A percentile compares a stretch with the other conserved stretches of the same genome.
These are phyloP conservation scores for Ceratocystis variospora DNA, from an alignment of 2,329 filamentous ascomycete genomes.

Conservation along the genomic window DNA sequence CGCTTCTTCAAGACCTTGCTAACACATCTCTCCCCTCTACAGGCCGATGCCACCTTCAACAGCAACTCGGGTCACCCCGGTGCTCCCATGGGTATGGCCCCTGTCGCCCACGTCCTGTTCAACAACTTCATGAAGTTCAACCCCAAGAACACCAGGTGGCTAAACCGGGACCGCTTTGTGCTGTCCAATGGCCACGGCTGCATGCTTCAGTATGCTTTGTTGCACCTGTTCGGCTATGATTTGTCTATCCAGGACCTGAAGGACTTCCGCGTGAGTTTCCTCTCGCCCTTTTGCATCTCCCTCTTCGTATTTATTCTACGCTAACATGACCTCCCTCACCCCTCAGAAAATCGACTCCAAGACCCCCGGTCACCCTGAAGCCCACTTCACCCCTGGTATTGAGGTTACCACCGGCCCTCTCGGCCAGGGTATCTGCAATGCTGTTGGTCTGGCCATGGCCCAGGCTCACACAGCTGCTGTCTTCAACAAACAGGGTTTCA, in stretches of 20 bases:
- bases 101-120: conserved; percentile 89
- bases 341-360: conserved; percentile 47
- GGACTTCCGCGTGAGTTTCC: conserved; percentile 71
- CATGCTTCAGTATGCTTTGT: conserved; percentile 97
- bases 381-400: conserved; percentile 89
- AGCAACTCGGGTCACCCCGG: conserved; percentile 98
- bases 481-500: conserved; percentile 95
- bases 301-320: conserved; percentile 8
- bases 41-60: conserved; percentile 95
- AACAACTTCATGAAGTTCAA: conserved; percentile 99
- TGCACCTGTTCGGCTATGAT: conserved; percentile 89
- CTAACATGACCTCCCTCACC: conserved; percentile 8
- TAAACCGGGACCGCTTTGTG: conserved; percentile 96
- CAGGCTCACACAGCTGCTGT: conserved; percentile 78
- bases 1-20: background rate
- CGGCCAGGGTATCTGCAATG: conserved; percentile 92
- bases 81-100: conserved; percentile 93
- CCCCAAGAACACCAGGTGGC: conserved; percentile 95
- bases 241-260: conserved; percentile 85
- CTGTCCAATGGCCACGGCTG: conserved; percentile 98
- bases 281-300: conserved; percentile 7
- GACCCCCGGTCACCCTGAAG: conserved; percentile 90
- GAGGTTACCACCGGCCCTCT: conserved; percentile 98
- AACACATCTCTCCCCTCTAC: conserved; percentile 20
- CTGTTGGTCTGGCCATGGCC: conserved; percentile 93